Conservation (phyloP, 225 moss, liverwort and hornwort species). For the Antitrichia curtipendula region DNA sequence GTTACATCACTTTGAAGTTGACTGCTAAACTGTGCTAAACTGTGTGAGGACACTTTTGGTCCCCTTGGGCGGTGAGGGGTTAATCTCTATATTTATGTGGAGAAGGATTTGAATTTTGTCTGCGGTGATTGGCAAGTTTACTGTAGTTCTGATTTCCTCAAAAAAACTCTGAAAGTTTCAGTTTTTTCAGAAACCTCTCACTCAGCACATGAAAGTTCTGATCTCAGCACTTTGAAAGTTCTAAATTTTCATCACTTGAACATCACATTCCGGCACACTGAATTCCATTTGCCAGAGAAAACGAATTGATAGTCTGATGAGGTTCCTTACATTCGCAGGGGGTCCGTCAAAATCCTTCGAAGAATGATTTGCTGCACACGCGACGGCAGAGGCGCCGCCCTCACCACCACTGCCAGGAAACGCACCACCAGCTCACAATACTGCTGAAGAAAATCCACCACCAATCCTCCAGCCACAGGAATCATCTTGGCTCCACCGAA, state of each 20-base stretch:
- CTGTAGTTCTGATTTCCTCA: no score
- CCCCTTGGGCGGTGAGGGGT: no score
- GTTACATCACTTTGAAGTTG: no score
- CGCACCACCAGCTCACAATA: slow-evolving; percentile 24
- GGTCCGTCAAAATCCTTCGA: not conserved
- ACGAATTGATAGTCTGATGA: not conserved
- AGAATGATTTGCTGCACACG: slow-evolving; percentile 13
- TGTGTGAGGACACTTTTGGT: no score
- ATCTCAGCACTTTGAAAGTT: not conserved
- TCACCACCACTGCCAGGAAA: slow-evolving; percentile 20
- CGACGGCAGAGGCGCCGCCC: not conserved
- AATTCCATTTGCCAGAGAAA: not conserved
- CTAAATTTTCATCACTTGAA: not conserved
- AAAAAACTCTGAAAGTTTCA: no score
- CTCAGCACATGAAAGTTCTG: no score
- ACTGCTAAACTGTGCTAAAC: no score
- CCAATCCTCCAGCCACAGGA: slow-evolving; percentile 16
- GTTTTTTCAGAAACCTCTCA: no score
- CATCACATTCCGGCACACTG: not conserved
- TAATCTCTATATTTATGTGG: no score
- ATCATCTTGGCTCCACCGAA: slow-evolving; percentile 7
- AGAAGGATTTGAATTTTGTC: no score
- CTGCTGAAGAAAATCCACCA: slow-evolving; percentile 17
- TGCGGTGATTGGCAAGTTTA: no score
- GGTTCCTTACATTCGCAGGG: not conserved